Evolutionary conservation across 1,284 basidiomycete species (phyloP).

Genomic region (Boletellus dicymbophilus): DNA sequence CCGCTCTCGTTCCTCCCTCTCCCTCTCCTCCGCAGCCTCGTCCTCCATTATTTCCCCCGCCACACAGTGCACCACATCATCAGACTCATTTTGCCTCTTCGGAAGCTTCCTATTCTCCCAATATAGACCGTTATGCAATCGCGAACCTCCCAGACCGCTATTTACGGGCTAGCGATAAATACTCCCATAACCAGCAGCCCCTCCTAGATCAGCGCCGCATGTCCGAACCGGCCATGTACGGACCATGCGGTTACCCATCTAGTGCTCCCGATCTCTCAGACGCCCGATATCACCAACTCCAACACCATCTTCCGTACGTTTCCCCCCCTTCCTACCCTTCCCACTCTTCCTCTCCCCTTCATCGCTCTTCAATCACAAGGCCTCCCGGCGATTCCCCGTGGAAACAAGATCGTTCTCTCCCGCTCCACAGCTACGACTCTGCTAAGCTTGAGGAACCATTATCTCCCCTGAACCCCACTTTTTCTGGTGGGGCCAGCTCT

Average conservation of each 20-base stretch:
- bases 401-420: conserved; percentile 30
- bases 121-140: conserved; percentile 41
- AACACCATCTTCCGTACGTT: conserved; percentile 36
- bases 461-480: conserved; percentile 51
- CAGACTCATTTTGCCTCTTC: conserved; percentile 36
- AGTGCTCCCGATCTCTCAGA: conserved; percentile 26
- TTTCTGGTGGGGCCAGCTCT: conserved; percentile 38
- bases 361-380: conserved; percentile 42
- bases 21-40: neutral
- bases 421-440: conserved; percentile 31
- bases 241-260: conserved; percentile 24
- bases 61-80: conserved; percentile 1
- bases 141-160: conserved; percentile 35
- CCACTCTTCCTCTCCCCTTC: conserved; percentile 35
- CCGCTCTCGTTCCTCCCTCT: too few species aligned
- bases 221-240: conserved; percentile 58
- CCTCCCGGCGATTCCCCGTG: conserved; percentile 40
- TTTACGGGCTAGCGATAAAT: conserved; percentile 41
- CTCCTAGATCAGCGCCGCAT: conserved; percentile 58
- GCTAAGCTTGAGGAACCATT: conserved; percentile 44
- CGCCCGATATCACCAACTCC: conserved; percentile 31
- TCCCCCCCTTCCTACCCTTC: conserved; percentile 28
- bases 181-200: conserved; percentile 35
- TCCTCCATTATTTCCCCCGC: neutral
- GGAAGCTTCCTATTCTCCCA: conserved; percentile 36